Evolutionary conservation across 2,329 filamentous ascomycete genomes (phyloP).

Genomic region (Westerdykella ornata): DNA sequence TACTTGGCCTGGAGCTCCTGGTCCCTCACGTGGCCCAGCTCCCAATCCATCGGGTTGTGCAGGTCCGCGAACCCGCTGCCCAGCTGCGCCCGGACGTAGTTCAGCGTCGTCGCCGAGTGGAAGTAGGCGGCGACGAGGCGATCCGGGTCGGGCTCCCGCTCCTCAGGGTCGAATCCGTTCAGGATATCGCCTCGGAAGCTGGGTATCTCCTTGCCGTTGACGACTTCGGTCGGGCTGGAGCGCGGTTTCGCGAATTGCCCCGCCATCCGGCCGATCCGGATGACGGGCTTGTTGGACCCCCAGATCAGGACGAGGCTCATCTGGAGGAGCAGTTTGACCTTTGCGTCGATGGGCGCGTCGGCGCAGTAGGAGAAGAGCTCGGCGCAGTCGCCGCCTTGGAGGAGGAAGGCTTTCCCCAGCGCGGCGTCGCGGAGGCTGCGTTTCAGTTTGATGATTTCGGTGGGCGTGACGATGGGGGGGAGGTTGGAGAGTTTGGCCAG

Average conservation of each 20-base stretch:
- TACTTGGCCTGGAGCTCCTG: slow-evolving; percentile 80
- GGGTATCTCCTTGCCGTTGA: slow-evolving; percentile 73
- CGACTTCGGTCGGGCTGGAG: slow-evolving; percentile 76
- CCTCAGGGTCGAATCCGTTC: slow-evolving; percentile 74
- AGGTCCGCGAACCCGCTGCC: slow-evolving; percentile 87
- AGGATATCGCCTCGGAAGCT: slow-evolving; percentile 94
- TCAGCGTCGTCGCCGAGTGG: slow-evolving; percentile 88
- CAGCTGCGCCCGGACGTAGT: slow-evolving; percentile 80
- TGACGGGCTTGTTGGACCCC: slow-evolving; percentile 73
- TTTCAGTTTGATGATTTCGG: slow-evolving; percentile 74
- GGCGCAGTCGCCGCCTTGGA: slow-evolving; percentile 95
- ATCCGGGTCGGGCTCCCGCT: slow-evolving; percentile 72
- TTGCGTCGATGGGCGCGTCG: slow-evolving; percentile 81
- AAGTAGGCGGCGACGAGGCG: slow-evolving; percentile 89
- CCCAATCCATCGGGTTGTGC: slow-evolving; percentile 91
- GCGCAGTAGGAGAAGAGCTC: slow-evolving; percentile 97
- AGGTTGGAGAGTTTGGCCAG: slow-evolving; percentile 59
- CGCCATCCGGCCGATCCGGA: slow-evolving; percentile 91
- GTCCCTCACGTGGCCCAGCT: slow-evolving; percentile 82
- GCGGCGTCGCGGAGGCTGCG: slow-evolving; percentile 77
- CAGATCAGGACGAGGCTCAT: slow-evolving; percentile 96
- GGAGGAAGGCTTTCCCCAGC: slow-evolving; percentile 80
- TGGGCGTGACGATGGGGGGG: slow-evolving; percentile 71
- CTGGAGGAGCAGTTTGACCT: slow-evolving; percentile 92
- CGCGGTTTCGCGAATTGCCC: slow-evolving; percentile 96